A percentile compares a stretch with the other conserved stretches of the same genome.
Evolutionary conservation across 2,329 filamentous ascomycete species (phyloP).

Genomic region (Gliomastix tumulicola): DNA sequence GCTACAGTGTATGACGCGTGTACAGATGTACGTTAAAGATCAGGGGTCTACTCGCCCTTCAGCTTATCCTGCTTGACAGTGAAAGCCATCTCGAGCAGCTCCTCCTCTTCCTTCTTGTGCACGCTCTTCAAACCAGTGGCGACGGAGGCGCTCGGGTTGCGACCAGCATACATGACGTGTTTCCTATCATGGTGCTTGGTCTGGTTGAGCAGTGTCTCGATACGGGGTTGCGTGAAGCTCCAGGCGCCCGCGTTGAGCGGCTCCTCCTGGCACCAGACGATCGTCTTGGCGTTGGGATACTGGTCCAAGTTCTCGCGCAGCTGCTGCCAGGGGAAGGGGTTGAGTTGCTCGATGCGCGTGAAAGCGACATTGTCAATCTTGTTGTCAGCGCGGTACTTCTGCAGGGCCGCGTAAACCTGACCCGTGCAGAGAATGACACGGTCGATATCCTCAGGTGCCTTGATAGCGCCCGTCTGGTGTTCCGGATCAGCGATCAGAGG

Average conservation of each 20-base stretch:
- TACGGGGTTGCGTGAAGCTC: conserved; percentile 12
- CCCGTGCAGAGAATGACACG: conserved; percentile 91
- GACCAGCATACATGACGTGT: conserved; percentile 94
- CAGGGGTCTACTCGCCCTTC: conserved; percentile 57
- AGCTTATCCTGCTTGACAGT: conserved; percentile 61
- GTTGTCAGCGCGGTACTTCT: conserved; percentile 34
- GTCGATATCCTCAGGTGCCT: conserved; percentile 77
- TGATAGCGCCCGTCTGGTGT: conserved; percentile 69
- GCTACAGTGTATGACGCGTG: too few relatives aligned
- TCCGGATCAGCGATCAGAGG: conserved; percentile 93
- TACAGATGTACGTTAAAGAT: too few relatives aligned
- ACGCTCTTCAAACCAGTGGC: conserved; percentile 85
- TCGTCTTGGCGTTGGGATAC: conserved; percentile 10
- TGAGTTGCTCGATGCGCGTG: conserved; percentile 13
- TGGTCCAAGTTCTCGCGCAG: conserved; percentile 10
- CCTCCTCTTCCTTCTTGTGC: conserved; percentile 88
- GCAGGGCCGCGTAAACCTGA: conserved; percentile 84
- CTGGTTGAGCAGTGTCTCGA: conserved; percentile 50
- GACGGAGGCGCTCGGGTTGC: conserved; percentile 86
- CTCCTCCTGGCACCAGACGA: conserved; percentile 16
- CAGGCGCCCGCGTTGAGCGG: conserved; percentile 15
- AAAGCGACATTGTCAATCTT: conserved; percentile 9
- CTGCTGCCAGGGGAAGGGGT: conserved; percentile 15
- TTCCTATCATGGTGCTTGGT: conserved; percentile 88
- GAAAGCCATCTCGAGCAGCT: conserved; percentile 65